phyloP scores from a whole-genome alignment of 768 basidiomycete genomes.

The Clavulina sp. region DNA sequence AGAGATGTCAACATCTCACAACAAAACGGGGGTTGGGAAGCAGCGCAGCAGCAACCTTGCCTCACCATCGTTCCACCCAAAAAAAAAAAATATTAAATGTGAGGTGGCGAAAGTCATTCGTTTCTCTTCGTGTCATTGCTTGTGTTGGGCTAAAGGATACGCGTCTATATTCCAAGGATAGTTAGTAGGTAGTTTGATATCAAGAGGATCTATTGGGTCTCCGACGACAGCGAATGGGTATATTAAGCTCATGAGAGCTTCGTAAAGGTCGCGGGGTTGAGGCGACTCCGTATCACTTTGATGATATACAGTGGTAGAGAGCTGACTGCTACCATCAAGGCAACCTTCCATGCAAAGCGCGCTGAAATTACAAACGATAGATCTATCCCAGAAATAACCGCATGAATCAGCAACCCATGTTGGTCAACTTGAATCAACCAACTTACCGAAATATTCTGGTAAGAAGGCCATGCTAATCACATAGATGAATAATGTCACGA shows the following conservation, averaged over 20 bases:
- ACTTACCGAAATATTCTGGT: slow-evolving; percentile 90
- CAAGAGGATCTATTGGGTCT: no score
- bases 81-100: no score
- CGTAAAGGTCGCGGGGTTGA: slow-evolving; percentile 86
- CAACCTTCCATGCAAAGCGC: slow-evolving; percentile 86
- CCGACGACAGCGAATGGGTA: no score
- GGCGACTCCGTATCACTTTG: slow-evolving; percentile 67
- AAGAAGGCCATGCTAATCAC: slow-evolving; percentile 82
- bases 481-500: slow-evolving; percentile 79
- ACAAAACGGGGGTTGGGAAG: no score
- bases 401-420: neutral
- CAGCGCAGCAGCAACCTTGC: no score
- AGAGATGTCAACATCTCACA: no score
- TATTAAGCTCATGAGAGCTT: slow-evolving; percentile 41
- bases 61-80: no score
- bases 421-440: neutral
- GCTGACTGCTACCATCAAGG: slow-evolving; percentile 86
- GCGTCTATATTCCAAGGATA: no score
- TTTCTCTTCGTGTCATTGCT: no score
- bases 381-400: slow-evolving; percentile 32
- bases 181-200: no score
- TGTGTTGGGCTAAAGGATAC: no score
- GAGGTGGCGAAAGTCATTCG: no score
- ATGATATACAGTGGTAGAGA: slow-evolving; percentile 82
- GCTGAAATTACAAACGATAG: slow-evolving; percentile 79